Percentiles rank a stretch among this genome's conserved stretches.
Conservation (phyloP, 2,329 filamentous ascomycete species). For the Hymenoscyphus fraxineus region DNA sequence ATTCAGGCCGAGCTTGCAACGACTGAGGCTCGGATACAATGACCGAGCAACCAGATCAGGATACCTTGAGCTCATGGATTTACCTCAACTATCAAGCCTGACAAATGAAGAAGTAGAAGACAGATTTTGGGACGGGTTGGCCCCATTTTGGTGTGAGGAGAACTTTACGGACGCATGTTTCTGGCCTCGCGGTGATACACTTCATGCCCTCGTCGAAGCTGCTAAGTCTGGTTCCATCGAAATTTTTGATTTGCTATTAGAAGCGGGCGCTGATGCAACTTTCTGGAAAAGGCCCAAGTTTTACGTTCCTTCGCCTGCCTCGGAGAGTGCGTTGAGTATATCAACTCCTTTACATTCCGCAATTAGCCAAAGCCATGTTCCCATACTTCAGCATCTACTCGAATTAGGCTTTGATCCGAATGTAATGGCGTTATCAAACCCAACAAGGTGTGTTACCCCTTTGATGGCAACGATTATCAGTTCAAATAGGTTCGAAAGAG, state of each 20-base stretch:
- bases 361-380: constrained; percentile 9
- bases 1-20: constrained; percentile 17
- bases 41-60: constrained; percentile 14
- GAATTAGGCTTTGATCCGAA: constrained; percentile 22
- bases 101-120: constrained; percentile 23
- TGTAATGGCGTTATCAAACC: constrained; percentile 21
- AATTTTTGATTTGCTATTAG: constrained; percentile 20
- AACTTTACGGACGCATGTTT: constrained; percentile 14
- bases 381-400: constrained; percentile 19
- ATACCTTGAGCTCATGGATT: constrained; percentile 14
- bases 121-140: constrained; percentile 15
- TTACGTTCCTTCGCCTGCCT: constrained; percentile 14
- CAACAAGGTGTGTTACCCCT: constrained; percentile 22
- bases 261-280: constrained; percentile 12
- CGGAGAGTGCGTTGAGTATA: constrained; percentile 19
- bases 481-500: constrained; percentile 12
- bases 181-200: constrained; percentile 15
- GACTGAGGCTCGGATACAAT: neutral
- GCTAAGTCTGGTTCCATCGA: constrained; percentile 18
- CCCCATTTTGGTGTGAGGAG: constrained; percentile 23
- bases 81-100: constrained; percentile 18
- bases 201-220: constrained; percentile 20
- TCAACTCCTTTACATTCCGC: constrained; percentile 22
- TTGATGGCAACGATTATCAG: constrained; percentile 22
- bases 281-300: constrained; percentile 14